Evolutionary conservation across 495 filamentous ascomycete species (phyloP).

Genomic region (Aspergillus affinis): DNA sequence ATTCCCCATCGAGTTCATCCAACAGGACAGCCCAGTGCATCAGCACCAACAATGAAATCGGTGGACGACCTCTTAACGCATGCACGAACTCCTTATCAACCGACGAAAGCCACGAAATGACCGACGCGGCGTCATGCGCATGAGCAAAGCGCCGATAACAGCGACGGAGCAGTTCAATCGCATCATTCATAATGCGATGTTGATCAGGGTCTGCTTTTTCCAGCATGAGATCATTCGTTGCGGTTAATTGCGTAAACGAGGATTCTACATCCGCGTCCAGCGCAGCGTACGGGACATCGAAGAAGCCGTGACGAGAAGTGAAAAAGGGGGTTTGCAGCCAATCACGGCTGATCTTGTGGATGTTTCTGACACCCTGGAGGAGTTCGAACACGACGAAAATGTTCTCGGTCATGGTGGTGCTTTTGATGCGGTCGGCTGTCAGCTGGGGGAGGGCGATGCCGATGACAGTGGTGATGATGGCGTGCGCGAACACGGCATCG

Average conservation of each 20-base stretch:
- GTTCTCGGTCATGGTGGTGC: slow-evolving; percentile 36
- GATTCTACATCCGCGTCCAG: slow-evolving; percentile 27
- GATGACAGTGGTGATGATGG: slow-evolving; percentile 49
- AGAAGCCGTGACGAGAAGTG: slow-evolving; percentile 22
- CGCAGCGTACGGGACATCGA: slow-evolving; percentile 7
- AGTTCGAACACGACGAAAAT: slow-evolving; percentile 38
- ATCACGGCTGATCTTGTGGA: slow-evolving; percentile 29
- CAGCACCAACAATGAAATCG: slow-evolving; percentile 34
- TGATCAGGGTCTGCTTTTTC: slow-evolving; percentile 24
- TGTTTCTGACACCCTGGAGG: slow-evolving; percentile 38
- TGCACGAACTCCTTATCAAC: slow-evolving; percentile 39
- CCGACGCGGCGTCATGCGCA: slow-evolving; percentile 26
- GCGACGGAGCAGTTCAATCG: slow-evolving; percentile 28
- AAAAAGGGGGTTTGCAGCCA: slow-evolving; percentile 35
- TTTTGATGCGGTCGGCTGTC: slow-evolving; percentile 31
- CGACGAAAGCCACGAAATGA: slow-evolving; percentile 38
- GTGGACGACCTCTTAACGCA: slow-evolving; percentile 29
- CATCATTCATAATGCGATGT: slow-evolving; percentile 31
- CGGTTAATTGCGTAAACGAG: slow-evolving; percentile 27
- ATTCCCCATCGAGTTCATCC: slow-evolving; percentile 31
- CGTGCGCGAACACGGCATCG: slow-evolving; percentile 53
- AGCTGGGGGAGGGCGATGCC: slow-evolving; percentile 48
- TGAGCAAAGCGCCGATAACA: slow-evolving; percentile 29
- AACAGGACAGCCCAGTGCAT: slow-evolving; percentile 43
- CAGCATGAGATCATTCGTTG: slow-evolving; percentile 27